Evolutionary conservation across 768 basidiomycete species (phyloP).

Genomic region (Gymnopilus dilepis): DNA sequence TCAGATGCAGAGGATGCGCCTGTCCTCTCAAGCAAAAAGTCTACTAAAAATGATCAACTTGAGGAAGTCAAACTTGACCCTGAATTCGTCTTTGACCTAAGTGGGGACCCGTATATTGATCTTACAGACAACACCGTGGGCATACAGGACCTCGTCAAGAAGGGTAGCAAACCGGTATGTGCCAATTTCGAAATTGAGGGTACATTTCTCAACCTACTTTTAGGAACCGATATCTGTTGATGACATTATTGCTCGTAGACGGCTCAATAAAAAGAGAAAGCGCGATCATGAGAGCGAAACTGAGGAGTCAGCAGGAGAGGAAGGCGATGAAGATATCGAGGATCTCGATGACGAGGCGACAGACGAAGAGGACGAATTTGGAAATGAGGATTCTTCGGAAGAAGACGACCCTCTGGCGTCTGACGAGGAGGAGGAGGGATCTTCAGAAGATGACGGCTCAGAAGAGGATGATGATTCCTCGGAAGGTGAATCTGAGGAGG

Average conservation of each 20-base stretch:
- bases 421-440: constrained; percentile 37
- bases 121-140: constrained; percentile 47
- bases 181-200: constrained; percentile 13
- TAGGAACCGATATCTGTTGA: constrained; percentile 87
- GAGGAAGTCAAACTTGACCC: constrained; percentile 76
- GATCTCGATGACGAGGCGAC: constrained; percentile 37
- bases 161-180: constrained; percentile 65
- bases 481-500: constrained; percentile 52
- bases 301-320: constrained; percentile 36
- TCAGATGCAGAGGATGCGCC: constrained; percentile 71
- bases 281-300: constrained; percentile 49
- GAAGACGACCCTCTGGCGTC: constrained; percentile 41
- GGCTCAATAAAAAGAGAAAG: constrained; percentile 69
- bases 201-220: constrained; percentile 11
- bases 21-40: constrained; percentile 26
- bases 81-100: constrained; percentile 82
- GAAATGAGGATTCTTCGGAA: constrained; percentile 25
- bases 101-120: constrained; percentile 71
- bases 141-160: constrained; percentile 63
- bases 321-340: constrained; percentile 35
- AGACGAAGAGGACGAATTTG: constrained; percentile 30
- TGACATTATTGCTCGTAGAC: constrained; percentile 85
- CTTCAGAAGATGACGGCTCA: constrained; percentile 30
- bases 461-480: constrained; percentile 48
- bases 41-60: constrained; percentile 30